phyloP scores from a whole-genome alignment of 345 rosid species.

The Ceriops zippeliana region DNA sequence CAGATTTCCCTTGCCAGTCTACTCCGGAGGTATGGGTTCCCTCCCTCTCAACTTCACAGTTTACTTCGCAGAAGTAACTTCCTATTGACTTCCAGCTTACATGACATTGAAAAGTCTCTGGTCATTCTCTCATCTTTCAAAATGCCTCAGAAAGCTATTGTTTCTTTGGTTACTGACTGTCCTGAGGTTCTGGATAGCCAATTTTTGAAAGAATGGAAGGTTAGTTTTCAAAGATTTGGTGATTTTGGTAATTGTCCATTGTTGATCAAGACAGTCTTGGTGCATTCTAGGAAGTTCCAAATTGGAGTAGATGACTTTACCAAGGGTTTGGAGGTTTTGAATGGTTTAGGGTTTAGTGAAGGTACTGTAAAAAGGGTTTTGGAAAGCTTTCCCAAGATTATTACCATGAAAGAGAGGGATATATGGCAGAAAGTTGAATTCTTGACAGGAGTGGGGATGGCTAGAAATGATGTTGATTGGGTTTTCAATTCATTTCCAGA shows the following conservation, averaged over 20 bases:
- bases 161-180: constrained; percentile 53
- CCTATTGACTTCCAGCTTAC: constrained; percentile 40
- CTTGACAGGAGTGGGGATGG: constrained; percentile 42
- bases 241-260: constrained; percentile 31
- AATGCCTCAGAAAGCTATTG: constrained; percentile 46
- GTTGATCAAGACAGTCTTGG: constrained; percentile 43
- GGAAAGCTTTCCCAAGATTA: constrained; percentile 50
- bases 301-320: constrained; percentile 44
- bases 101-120: constrained; percentile 52
- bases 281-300: constrained; percentile 46
- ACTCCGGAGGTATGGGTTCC: constrained; percentile 62
- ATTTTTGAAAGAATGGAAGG: constrained; percentile 61
- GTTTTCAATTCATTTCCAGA: constrained; percentile 50
- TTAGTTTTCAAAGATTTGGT: constrained; percentile 22
- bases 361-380: constrained; percentile 44
- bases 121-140: constrained; percentile 47
- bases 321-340: constrained; percentile 35
- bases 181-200: constrained; percentile 59
- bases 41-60: constrained; percentile 47
- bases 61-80: constrained; percentile 43
- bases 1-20: constrained; percentile 54
- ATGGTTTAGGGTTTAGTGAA: constrained; percentile 57
- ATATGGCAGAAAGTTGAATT: constrained; percentile 47
- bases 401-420: constrained; percentile 42
- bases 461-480: constrained; percentile 37